These are phyloP conservation scores for Colletotrichum brevisporum DNA, from an alignment of 2,329 filamentous ascomycete species.

Conservation along the genomic window DNA sequence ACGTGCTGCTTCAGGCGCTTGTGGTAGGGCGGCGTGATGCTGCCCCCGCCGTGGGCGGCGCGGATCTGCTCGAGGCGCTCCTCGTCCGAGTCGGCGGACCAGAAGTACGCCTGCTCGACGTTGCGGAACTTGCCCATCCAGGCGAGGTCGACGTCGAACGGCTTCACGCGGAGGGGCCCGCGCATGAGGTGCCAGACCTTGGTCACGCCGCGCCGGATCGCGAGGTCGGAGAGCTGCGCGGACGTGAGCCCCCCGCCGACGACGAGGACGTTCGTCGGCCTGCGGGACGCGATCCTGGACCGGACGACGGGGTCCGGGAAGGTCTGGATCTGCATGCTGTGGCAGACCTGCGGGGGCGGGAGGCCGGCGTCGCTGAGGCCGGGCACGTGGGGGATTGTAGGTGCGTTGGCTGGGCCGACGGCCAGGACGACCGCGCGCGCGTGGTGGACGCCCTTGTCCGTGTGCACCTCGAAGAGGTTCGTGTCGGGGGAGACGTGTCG, in stretches of 20 bases:
- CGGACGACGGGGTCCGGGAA: constrained; percentile 69
- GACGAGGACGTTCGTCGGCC: constrained; percentile 75
- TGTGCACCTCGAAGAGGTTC: constrained; percentile 76
- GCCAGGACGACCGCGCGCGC: constrained; percentile 78
- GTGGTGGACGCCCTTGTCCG: constrained; percentile 67
- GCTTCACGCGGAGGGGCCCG: constrained; percentile 72
- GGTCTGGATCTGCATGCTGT: constrained; percentile 74
- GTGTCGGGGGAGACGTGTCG: constrained; percentile 60
- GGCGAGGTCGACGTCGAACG: constrained; percentile 81
- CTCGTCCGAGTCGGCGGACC: constrained; percentile 79
- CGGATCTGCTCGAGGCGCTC: constrained; percentile 77
- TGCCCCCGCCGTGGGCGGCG: constrained; percentile 80
- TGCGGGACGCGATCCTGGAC: constrained; percentile 63
- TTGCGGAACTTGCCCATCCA: constrained; percentile 91
- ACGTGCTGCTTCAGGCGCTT: constrained; percentile 76
- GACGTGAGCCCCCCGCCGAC: constrained; percentile 84
- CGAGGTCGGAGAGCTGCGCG: constrained; percentile 79
- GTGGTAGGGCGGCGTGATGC: constrained; percentile 77
- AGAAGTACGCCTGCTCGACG: constrained; percentile 81
- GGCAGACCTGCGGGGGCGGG: constrained; percentile 63
- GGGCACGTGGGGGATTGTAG: constrained; percentile 59
- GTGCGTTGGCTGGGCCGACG: constrained; percentile 76
- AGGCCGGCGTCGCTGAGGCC: constrained; percentile 45
- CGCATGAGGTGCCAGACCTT: constrained; percentile 82
- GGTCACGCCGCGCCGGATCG: constrained; percentile 73